These are phyloP conservation scores for Fusarium sambucinum DNA, from an alignment of 2,329 filamentous ascomycete species.

Conservation along the genomic window DNA sequence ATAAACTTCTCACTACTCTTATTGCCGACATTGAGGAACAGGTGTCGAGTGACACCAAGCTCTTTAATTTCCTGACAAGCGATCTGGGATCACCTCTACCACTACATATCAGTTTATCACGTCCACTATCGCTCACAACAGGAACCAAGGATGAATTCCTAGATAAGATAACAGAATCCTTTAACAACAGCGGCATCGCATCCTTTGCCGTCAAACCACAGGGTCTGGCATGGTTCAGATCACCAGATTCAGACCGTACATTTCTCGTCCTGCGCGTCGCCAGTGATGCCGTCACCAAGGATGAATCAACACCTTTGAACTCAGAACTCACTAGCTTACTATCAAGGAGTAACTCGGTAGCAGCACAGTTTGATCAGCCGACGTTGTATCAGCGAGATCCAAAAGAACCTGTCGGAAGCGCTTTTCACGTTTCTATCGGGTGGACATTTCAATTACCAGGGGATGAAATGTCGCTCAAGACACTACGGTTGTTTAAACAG, in stretches of 20 bases:
- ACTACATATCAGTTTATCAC: conserved; percentile 90
- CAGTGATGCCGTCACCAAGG: conserved; percentile 29
- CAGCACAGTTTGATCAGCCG: conserved; percentile 77
- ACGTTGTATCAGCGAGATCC: conserved; percentile 68
- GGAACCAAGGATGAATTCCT: conserved; percentile 78
- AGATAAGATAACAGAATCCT: conserved; percentile 60
- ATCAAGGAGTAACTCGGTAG: conserved; percentile 75
- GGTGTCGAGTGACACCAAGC: conserved; percentile 52
- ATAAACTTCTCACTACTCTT: conserved; percentile 59
- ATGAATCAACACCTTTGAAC: conserved; percentile 53
- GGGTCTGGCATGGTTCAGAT: conserved; percentile 63
- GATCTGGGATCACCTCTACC: conserved; percentile 83
- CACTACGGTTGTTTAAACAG: conserved; percentile 44
- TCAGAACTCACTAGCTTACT: conserved; percentile 73
- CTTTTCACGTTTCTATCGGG: conserved; percentile 90
- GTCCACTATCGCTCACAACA: conserved; percentile 80
- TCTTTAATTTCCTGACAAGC: conserved; percentile 79
- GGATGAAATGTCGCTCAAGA: conserved; percentile 51
- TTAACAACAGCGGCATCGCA: conserved; percentile 50
- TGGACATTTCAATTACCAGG: conserved; percentile 76
- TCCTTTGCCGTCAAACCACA: conserved; percentile 56
- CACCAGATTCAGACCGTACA: conserved; percentile 74
- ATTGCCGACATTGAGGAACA: conserved; percentile 54
- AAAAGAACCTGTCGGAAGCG: conserved; percentile 50
- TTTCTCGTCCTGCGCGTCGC: conserved; percentile 84